Evolutionary conservation across 441 rosid species (phyloP), one percentile per base, ranked within the genome.

Genomic region (Populus tomentosa): DNA sequence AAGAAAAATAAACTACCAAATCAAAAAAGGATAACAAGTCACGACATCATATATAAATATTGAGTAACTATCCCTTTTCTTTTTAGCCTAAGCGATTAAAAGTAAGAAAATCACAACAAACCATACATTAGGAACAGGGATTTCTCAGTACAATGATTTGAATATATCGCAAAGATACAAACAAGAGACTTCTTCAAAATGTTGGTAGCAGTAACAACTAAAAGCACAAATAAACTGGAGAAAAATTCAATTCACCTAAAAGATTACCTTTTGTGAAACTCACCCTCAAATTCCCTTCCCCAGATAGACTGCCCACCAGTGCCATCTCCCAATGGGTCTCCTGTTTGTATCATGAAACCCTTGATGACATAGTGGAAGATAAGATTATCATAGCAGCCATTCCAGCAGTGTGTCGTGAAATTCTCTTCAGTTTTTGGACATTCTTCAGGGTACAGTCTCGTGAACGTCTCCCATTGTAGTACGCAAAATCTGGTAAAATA

Each of bases 231-330:
- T 63, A n/a, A 14, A 26, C 42, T 21, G 40, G 50, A 10, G 46
- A 38, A n/a, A 26, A 24, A 65, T 56, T 64, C 50, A 67, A 5
- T 65, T 28, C 38, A 74, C 33, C 13, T 64, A 79, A 79, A 50
- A 10, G 2, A 71, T 56, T 80, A 95, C 98, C 99, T 95, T 88
- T 94, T 95, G 85, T 95, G 98, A 82, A 95, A 94, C 87, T 94
- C 99, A 67, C 92, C 99, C 85, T 91, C 98, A 68, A 94, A 95
- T 84, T 94, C 99, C 86, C 98, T 91, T 73, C 99, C 99, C 98
- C 98, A 94, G 56, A 95, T 94, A 75, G 99, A 94, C 85, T 95
- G 99, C 74, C 98, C 99, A 73, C 98, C 99, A 67, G 98, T 95
- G 74, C 99, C 99, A 85, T 95, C 99, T 66, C 99, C 99, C 80